Base-by-base conservation (phyloP, 371 early-diverging fungal genomes). In the Lichtheimia hyalospora region DNA sequence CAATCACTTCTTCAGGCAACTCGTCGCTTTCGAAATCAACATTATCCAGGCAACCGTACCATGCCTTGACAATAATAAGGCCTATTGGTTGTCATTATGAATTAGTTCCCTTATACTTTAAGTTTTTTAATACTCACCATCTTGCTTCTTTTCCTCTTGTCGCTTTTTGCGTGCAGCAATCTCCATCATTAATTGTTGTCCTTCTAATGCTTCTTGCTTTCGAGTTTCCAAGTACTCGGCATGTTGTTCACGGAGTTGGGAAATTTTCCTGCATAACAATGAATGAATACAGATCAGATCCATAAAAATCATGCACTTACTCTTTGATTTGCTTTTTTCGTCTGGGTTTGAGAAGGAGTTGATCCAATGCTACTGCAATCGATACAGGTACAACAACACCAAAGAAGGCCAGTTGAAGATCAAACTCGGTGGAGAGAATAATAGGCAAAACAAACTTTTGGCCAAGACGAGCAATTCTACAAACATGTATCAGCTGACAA, bases 391-490 rank as follows among this genome's bases (percentile, higher is more conserved):
- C 63, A 1, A 86, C 63, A 12, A 84, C 69, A 0, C 90, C 90
- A 62, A 81, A 83, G 46, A 91, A 73, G 3, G 89, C 88, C 12
- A 93, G 69, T 53, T 70, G 67, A 7, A 88, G 54, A 62, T 95
- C 91, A 40, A 89, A 84, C 20, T 85, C 82, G 4, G 89, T 79
- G 7, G 95, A 78, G 23, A 96, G 71, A 4, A 90, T 71, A 42
- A 96, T 80, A 6, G 97, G 97, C n/a, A 96, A 54, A 8, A 81
- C 75, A 42, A 95, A 70, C 60, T 83, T 85, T 71, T 96, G 96
- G 13, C 94, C 96, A 48, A 96, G 75, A 3, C 96, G 87, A 52
- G 84, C 83, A 24, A 92, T 79, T 62, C 92, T 92, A 46, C 5
- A 64, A 27, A 60, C 10, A 34, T 14, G 43, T 2, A 41, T 54